Conservation (phyloP, 768 basidiomycete genomes). For the Macrolepiota dolichaula region DNA sequence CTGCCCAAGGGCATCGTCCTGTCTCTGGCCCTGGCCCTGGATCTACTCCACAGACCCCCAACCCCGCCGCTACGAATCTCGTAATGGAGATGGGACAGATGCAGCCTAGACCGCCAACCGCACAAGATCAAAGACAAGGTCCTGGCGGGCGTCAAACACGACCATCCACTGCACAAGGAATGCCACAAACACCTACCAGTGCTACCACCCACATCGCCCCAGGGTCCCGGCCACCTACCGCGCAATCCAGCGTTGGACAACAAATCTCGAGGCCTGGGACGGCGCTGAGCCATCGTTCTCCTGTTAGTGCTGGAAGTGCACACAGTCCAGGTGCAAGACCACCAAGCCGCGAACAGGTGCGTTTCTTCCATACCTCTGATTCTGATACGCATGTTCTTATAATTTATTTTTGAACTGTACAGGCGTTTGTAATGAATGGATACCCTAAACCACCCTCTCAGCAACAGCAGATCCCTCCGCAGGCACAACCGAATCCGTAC, state of each 20-base stretch:
- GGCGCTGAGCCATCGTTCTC: constrained; percentile 16
- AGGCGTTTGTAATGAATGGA: constrained; percentile 11
- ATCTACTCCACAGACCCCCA: constrained; percentile 7
- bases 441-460: constrained; percentile 9
- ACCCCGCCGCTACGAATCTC: background rate
- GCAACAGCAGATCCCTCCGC: constrained; percentile 9
- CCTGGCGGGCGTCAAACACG: constrained; percentile 11
- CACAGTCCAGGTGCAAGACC: constrained; percentile 13
- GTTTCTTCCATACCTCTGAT: background rate
- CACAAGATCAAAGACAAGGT: constrained; percentile 6
- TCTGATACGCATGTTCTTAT: background rate
- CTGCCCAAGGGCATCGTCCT: constrained; percentile 7
- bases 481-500: constrained; percentile 3
- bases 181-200: constrained; percentile 8
- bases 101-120: constrained; percentile 6
- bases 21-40: background rate
- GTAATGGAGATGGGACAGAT: constrained; percentile 6
- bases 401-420: background rate
- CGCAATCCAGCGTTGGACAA: constrained; percentile 2
- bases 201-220: background rate
- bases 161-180: constrained; percentile 21
- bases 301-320: constrained; percentile 11
- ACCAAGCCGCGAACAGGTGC: constrained; percentile 15
- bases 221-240: constrained; percentile 1
- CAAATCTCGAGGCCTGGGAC: constrained; percentile 17